A percentile compares a stretch with the other conserved stretches of the same genome.
Evolutionary conservation across 2,329 filamentous ascomycete genomes (phyloP).

Genomic region (Phyllosticta citrichinensis): DNA sequence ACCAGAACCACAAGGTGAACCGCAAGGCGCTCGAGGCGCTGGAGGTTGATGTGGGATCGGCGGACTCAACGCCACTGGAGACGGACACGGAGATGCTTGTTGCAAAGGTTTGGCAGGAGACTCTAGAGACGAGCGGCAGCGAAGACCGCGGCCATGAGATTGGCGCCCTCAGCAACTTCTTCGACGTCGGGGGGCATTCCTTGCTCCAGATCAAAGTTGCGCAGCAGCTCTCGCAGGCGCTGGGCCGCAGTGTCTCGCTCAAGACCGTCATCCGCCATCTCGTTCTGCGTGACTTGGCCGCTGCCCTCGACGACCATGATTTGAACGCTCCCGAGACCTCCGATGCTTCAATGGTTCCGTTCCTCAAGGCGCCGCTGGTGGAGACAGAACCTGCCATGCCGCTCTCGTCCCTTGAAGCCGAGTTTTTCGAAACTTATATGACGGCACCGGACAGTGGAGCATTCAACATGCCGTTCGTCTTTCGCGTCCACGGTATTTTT

Average conservation of each 20-base stretch:
- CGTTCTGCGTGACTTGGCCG: constrained; percentile 1
- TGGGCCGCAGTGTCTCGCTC: constrained; percentile 2
- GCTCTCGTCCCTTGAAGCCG: not conserved
- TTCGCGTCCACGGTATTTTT: not conserved
- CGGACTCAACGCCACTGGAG: not conserved
- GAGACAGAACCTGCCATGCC: not conserved
- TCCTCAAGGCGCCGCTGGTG: not conserved
- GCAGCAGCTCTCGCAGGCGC: constrained; percentile 6
- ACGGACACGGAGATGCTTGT: constrained; percentile 2
- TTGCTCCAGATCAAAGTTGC: constrained; percentile 9
- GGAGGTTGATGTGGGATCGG: not conserved
- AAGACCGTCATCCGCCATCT: constrained; percentile 6
- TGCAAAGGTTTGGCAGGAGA: constrained; percentile 6
- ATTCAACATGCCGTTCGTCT: not conserved
- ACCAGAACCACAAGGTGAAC: constrained; percentile 8
- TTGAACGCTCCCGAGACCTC: not conserved
- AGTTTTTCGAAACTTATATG: not conserved
- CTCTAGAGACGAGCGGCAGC: not conserved
- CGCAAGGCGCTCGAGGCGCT: constrained; percentile 5
- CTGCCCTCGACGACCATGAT: not conserved
- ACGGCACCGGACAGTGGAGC: not conserved
- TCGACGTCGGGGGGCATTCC: constrained; percentile 10
- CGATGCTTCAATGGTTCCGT: not conserved
- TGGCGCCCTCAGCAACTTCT: constrained; percentile 4
- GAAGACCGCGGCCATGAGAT: not conserved